Conservation (phyloP, 805 yeast genomes). For the Nakazawaea wickerhamii region DNA sequence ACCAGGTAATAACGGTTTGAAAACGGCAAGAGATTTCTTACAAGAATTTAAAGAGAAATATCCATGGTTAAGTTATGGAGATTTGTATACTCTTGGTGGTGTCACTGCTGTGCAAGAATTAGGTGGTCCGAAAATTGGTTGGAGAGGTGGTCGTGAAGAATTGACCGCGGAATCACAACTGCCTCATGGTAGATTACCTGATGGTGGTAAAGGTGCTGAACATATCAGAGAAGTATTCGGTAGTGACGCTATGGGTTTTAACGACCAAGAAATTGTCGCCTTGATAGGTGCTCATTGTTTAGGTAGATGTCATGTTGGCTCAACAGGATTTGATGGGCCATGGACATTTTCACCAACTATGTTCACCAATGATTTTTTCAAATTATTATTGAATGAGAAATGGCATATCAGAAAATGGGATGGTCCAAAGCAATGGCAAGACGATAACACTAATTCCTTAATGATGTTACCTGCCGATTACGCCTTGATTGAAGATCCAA, state of each 20-base stretch:
- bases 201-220: conserved; percentile 37
- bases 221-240: conserved; percentile 41
- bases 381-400: conserved; percentile 42
- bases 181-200: conserved; percentile 46
- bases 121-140: conserved; percentile 57
- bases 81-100: conserved; percentile 71
- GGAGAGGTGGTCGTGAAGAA: conserved; percentile 50
- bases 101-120: conserved; percentile 56
- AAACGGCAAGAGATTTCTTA: conserved; percentile 49
- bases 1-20: conserved; percentile 45
- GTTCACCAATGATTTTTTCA: conserved; percentile 72
- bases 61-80: conserved; percentile 62
- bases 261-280: conserved; percentile 41
- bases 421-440: conserved; percentile 60
- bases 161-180: conserved; percentile 30
- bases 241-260: conserved; percentile 37
- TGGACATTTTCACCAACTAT: conserved; percentile 81
- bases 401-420: conserved; percentile 59
- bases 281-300: conserved; percentile 44
- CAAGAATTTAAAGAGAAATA: conserved; percentile 48
- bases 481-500: conserved; percentile 42
- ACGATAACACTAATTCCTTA: conserved; percentile 45
- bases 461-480: conserved; percentile 62
- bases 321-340: conserved; percentile 82
- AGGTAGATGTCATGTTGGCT: conserved; percentile 44